Conservation (phyloP, 2,329 filamentous ascomycete species). For the Tolypocladium cylindrosporum region DNA sequence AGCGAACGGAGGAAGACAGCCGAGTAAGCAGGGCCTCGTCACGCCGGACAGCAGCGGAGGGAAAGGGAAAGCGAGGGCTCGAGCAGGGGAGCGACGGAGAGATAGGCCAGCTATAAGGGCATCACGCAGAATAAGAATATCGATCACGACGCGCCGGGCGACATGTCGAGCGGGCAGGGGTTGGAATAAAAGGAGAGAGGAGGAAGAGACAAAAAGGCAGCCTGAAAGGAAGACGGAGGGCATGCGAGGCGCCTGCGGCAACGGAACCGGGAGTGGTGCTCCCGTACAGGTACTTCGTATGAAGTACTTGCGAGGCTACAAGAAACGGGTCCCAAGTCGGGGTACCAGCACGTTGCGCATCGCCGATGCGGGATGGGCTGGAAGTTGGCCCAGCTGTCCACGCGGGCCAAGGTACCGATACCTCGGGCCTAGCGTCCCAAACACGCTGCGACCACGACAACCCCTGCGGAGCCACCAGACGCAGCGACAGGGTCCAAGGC, state of each 20-base stretch:
- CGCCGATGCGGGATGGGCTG: neutral
- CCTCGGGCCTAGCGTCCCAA: neutral
- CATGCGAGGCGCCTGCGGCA: neutral
- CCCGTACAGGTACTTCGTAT: no score
- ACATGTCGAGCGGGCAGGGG: slow-evolving; percentile 6
- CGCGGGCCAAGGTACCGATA: neutral
- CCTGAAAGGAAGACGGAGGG: neutral
- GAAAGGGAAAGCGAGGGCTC: neutral
- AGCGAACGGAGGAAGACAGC: neutral
- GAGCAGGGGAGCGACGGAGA: neutral
- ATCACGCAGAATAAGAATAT: slow-evolving; percentile 10
- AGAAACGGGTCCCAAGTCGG: neutral
- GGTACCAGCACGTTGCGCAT: neutral
- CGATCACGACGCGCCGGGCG: slow-evolving; percentile 14
- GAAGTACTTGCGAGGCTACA: neutral
- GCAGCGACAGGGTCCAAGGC: neutral
- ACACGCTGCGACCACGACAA: neutral
- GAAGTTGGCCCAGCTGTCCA: neutral
- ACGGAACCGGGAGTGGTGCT: neutral
- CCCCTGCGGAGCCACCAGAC: neutral
- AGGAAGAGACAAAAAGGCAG: neutral
- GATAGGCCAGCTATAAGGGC: slow-evolving; percentile 19
- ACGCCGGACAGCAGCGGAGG: neutral
- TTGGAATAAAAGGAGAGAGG: neutral
- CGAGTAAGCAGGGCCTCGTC: slow-evolving; percentile 1